Evolutionary conservation across 805 yeast species (phyloP).

Genomic region (Helenozyma rhizophorensis): DNA sequence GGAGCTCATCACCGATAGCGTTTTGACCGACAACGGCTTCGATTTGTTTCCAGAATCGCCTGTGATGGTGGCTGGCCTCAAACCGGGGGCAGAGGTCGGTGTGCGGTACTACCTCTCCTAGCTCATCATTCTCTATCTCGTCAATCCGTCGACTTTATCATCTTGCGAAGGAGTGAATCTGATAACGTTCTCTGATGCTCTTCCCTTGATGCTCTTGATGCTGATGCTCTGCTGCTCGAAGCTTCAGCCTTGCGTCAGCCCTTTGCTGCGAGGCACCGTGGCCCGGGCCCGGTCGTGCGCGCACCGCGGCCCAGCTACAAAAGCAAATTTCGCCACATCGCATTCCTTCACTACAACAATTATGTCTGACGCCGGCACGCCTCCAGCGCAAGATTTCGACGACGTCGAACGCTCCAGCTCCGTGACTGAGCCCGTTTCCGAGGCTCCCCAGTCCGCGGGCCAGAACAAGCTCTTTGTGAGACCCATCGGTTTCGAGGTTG

Average conservation of each 20-base stretch:
- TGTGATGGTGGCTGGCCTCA: slow-evolving; percentile 13
- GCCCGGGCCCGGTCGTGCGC: no score
- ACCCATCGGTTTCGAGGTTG: slow-evolving; percentile 54
- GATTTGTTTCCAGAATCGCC: slow-evolving; percentile 41
- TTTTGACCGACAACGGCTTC: slow-evolving; percentile 43
- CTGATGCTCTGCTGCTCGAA: no score
- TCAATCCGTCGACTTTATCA: no score
- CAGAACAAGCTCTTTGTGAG: slow-evolving; percentile 45
- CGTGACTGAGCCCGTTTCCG: no score
- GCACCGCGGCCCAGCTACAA: slow-evolving; percentile 2
- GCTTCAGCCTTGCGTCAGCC: no score
- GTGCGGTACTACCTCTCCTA: no score
- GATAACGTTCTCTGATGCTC: no score
- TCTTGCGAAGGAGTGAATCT: no score
- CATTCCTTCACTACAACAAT: slow-evolving; percentile 1
- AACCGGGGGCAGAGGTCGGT: slow-evolving; percentile 9
- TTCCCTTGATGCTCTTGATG: no score
- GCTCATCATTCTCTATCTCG: no score
- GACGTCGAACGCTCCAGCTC: no score
- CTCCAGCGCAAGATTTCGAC: slow-evolving; percentile 1
- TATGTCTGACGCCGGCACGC: slow-evolving; percentile 8
- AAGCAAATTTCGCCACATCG: not conserved
- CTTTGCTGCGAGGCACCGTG: no score
- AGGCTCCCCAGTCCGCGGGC: not conserved
- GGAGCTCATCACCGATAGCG: slow-evolving; percentile 24